Base-by-base conservation (phyloP, 495 filamentous ascomycete species). In the Penicillium coffeae region DNA sequence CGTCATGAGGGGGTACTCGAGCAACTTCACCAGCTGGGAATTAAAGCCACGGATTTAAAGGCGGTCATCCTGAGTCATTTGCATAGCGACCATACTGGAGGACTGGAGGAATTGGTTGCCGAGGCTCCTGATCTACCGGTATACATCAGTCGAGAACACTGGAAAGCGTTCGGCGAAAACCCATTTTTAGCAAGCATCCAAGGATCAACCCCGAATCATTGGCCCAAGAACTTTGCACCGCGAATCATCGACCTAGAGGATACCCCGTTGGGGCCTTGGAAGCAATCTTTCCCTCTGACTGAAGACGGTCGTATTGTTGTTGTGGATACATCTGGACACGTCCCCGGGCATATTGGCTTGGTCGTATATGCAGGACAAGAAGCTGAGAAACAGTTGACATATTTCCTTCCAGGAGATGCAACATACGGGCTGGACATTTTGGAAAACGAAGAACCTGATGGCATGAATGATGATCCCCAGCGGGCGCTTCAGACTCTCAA, bases 271-370 rank as follows among this genome's bases (percentile, higher is more conserved):
- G 63, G 65, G 3, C 61, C 63, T 0, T 69, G 60, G 51, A 54
- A 47, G 19, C 32, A 58, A 4, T 59, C 47, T 8, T 64, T 51
- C 44, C 60, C 63, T 22, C 16, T 69, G 18, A 66, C 65, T 9
- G 19, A 14, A 1, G 65, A 69, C 50, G 63, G 61, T 3, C 63
- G 48, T 14, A 43, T 69, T 32, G 54, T 53, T 0, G 46, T 53
- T 0, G 56, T 69, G 18, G 58, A 69, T 39, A 69, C 65, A 8
- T 56, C 65, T 0, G 65, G 65, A 7, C 65, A 69, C 55, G 60
- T 64, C 8, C 56, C 60, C 2, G 63, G 63, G 3, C 65, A 69
- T 49, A 32, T 64, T 2, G 46, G 45, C 9, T 10, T 69, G 27
- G 45, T 69, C 12, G 48, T 69, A 0, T 62, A 55, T 43, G 50